These are phyloP conservation scores for Chlamydomonas sp. DNA, from an alignment of 139 green algal genomes.

Conservation along the genomic window DNA sequence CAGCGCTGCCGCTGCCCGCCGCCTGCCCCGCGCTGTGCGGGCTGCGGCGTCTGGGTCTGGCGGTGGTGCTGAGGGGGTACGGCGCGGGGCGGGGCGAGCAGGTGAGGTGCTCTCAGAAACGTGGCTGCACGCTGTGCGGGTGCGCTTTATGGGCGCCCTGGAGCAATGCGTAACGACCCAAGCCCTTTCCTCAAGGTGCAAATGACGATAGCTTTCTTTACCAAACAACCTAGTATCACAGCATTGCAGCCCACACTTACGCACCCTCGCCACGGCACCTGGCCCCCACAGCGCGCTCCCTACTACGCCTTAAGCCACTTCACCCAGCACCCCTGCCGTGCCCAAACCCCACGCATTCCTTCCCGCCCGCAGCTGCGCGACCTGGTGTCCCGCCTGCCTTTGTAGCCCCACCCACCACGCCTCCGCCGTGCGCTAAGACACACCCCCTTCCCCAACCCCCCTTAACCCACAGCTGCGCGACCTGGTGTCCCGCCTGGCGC, in stretches of 20 bases:
- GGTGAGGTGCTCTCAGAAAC: neutral
- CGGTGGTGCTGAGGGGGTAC: conserved; percentile 25
- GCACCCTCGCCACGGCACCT: too few species aligned
- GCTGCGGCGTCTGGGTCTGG: conserved; percentile 1
- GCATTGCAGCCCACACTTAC: too few species aligned
- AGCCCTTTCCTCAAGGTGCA: too few species aligned
- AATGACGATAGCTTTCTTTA: too few species aligned
- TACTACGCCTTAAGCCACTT: neutral
- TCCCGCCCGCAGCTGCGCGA: neutral
- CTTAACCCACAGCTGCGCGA: neutral
- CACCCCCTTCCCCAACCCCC: neutral
- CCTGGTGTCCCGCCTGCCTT: neutral
- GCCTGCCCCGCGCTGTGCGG: neutral
- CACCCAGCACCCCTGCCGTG: neutral
- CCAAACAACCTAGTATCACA: too few species aligned
- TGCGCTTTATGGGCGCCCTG: too few species aligned
- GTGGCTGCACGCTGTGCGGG: too few species aligned
- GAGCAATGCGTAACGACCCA: too few species aligned
- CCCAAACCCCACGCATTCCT: too few species aligned
- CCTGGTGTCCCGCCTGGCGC: conserved; percentile 3
- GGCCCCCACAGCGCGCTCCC: too few species aligned
- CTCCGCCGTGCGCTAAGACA: too few species aligned
- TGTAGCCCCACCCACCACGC: too few species aligned
- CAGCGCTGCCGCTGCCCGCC: conserved; percentile 7
- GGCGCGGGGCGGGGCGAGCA: neutral